These are phyloP conservation scores for Leishmania mexicana DNA, from an alignment of 208 protist species.

Conservation along the genomic window DNA sequence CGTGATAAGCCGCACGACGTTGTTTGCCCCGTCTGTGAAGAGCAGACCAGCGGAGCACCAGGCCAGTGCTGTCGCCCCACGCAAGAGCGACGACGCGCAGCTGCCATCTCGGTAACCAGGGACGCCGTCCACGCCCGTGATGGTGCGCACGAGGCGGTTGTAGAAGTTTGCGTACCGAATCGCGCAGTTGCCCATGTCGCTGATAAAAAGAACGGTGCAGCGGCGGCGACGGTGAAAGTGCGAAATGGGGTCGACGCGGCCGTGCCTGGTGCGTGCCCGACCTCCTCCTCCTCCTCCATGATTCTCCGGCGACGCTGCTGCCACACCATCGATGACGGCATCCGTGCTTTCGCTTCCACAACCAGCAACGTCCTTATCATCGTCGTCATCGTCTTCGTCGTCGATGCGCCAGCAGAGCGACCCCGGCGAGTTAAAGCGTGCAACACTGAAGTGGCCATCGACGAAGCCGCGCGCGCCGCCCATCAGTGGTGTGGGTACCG, in stretches of 20 bases:
- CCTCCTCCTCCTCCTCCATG: background rate
- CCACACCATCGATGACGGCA: background rate
- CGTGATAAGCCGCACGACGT: constrained; percentile 66
- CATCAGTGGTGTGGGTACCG: constrained; percentile 41
- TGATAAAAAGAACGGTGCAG: constrained; percentile 75
- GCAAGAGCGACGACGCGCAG: constrained; percentile 48
- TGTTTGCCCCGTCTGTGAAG: constrained; percentile 70
- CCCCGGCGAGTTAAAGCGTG: constrained; percentile 58
- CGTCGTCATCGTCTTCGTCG: constrained; percentile 8
- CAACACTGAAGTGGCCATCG: constrained; percentile 70
- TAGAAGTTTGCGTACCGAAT: constrained; percentile 75
- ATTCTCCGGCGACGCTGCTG: background rate
- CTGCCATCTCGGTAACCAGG: constrained; percentile 82
- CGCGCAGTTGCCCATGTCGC: constrained; percentile 73
- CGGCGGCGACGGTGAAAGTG: background rate
- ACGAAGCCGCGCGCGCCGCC: constrained; percentile 61
- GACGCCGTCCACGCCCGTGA: constrained; percentile 64
- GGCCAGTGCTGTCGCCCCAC: constrained; percentile 52
- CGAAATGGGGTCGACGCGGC: constrained; percentile 8
- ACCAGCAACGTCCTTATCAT: background rate
- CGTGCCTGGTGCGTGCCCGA: background rate
- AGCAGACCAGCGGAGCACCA: constrained; percentile 66
- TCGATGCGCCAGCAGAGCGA: constrained; percentile 80
- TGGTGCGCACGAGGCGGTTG: constrained; percentile 66
- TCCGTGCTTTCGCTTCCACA: background rate